These are phyloP conservation scores for Tirmania nivea DNA, from an alignment of 495 filamentous ascomycete species.

Conservation along the genomic window DNA sequence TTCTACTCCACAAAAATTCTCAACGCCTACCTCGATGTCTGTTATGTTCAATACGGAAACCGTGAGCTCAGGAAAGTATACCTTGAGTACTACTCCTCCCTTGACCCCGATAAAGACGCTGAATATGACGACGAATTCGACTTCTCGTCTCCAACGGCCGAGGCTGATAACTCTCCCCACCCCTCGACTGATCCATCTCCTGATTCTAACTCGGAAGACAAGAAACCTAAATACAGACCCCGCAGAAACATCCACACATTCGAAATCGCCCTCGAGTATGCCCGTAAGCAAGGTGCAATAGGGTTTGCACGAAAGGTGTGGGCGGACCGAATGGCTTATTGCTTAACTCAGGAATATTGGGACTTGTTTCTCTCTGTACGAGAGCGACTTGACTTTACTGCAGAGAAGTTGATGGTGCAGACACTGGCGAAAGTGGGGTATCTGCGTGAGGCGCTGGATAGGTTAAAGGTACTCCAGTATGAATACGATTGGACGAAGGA, in stretches of 20 bases:
- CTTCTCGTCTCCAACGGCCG: background rate
- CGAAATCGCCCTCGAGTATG: slow-evolving; percentile 4
- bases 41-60: slow-evolving; percentile 2
- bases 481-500: slow-evolving; percentile 11
- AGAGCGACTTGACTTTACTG: slow-evolving; percentile 7
- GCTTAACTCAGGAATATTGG: slow-evolving; percentile 8
- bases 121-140: background rate
- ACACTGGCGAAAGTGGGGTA: slow-evolving; percentile 7
- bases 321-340: slow-evolving; percentile 5
- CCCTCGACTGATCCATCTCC: background rate
- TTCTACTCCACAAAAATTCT: slow-evolving; percentile 13
- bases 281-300: slow-evolving; percentile 7
- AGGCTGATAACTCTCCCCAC: background rate
- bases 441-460: slow-evolving; percentile 13
- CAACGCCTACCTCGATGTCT: slow-evolving; percentile 17
- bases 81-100: background rate
- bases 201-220: too few species aligned
- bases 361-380: background rate
- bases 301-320: slow-evolving; percentile 9
- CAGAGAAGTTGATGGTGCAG: slow-evolving; percentile 11
- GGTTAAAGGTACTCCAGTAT: slow-evolving; percentile 2
- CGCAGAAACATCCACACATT: slow-evolving; percentile 15
- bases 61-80: slow-evolving; percentile 7
- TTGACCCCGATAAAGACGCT: background rate
- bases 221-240: background rate